Evolutionary conservation across 1,139 yeast species (phyloP), one percentile per base, ranked within the genome.

Genomic region (Blastobotrys apis): DNA sequence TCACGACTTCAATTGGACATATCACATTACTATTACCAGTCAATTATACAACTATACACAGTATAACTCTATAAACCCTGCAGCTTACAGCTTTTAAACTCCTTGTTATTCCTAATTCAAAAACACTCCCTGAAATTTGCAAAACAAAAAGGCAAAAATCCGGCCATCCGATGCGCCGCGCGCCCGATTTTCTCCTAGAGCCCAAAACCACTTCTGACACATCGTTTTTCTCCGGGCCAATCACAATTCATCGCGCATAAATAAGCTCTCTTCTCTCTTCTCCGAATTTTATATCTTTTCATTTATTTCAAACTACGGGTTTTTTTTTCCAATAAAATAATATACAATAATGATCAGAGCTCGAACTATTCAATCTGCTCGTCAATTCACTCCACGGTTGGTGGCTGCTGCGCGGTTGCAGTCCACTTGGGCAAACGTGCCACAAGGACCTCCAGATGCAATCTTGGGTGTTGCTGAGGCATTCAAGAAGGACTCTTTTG

Each of bases 391-490:
- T 12, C 31, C 26, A 23, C 29, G 16, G 25, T 10, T 39, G 16
- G 26, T 27, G 5, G 16, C 20, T 13, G 10, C 33, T 13, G 39
- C 30, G 20, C 39, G 49, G 33, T 26, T 21, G 31, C 49, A 55
- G 50, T 58, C 63, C 21, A 53, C 59, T 40, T 66, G 70, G 70
- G 65, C 70, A 27, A 49, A 56, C 38, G 70, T 66, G 36, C 65
- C 78, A 44, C 75, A 75, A 67, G 83, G 83, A 42, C 83, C 84
- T 43, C 82, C 83, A 26, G 84, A 78, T 62, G 80, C 80, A 63
- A 78, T 78, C 60, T 74, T 78, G 54, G 84, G 83, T 45, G 78
- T 78, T 57, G 62, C 78, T 48, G 84, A 78, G 64, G 81, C 81
- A 49, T 78, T 68, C 68, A 66, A 66, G 59, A 59, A 56, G 52